Conservation (phyloP, 1,139 yeast species). For the Protomyces inundatus region DNA sequence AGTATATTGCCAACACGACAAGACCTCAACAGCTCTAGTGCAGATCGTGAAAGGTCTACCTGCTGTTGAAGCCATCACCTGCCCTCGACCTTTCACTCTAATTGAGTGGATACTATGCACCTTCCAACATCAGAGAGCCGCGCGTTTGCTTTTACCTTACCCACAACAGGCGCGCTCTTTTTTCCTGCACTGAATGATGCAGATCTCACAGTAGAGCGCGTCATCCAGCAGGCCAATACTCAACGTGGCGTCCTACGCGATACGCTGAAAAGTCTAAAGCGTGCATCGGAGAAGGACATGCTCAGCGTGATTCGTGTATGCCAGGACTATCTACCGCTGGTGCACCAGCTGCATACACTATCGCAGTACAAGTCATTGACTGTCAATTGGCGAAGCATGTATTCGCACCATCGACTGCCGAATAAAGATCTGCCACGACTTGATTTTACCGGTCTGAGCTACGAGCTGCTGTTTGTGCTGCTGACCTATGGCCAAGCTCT, state of each 20-base stretch:
- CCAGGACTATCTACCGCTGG: conserved; percentile 15
- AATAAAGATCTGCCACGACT: conserved; percentile 13
- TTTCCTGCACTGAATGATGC: neutral
- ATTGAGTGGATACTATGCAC: too few species aligned
- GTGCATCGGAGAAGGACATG: conserved; percentile 14
- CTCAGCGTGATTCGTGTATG: conserved; percentile 7
- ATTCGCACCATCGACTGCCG: conserved; percentile 8
- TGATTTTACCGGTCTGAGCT: conserved; percentile 5
- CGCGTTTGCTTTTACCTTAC: conserved; percentile 2
- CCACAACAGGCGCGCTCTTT: conserved; percentile 18
- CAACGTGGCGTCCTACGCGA: conserved; percentile 21
- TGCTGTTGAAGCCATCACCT: too few species aligned
- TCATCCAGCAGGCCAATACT: neutral
- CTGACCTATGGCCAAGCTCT: conserved; percentile 20
- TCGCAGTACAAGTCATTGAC: neutral
- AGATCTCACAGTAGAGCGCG: neutral
- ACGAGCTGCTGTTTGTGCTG: conserved; percentile 13
- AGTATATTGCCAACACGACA: too few species aligned
- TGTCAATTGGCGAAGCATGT: conserved; percentile 18
- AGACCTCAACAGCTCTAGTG: too few species aligned
- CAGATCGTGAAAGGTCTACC: too few species aligned
- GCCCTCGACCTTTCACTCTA: too few species aligned
- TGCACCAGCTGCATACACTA: neutral
- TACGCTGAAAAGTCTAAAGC: conserved; percentile 13
- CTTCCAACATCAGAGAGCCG: too few species aligned